These are phyloP conservation scores for Saxophila tyrrhenica DNA, from an alignment of 495 filamentous ascomycete species.

Conservation along the genomic window DNA sequence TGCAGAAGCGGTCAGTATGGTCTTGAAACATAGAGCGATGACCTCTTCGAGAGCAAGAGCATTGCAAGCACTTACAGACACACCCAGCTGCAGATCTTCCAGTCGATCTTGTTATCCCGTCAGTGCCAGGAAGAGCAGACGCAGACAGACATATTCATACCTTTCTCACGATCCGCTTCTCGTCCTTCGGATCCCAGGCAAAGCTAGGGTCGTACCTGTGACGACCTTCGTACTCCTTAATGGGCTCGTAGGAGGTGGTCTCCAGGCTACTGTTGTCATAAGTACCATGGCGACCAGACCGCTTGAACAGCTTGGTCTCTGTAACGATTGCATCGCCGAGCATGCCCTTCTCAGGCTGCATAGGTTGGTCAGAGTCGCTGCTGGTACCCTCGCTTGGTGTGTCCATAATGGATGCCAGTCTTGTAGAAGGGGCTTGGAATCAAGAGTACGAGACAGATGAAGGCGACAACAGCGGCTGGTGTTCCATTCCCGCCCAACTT, in stretches of 20 bases:
- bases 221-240: constrained; percentile 52
- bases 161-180: constrained; percentile 55
- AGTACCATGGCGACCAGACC: constrained; percentile 7
- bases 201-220: constrained; percentile 68
- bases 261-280: constrained; percentile 19
- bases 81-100: constrained; percentile 50
- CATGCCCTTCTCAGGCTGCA: neutral
- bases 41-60: too few species aligned
- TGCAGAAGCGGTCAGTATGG: too few species aligned
- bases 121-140: too few species aligned
- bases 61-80: too few species aligned
- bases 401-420: neutral
- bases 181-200: constrained; percentile 59
- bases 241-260: constrained; percentile 44
- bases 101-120: constrained; percentile 45
- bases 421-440: neutral
- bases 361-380: neutral
- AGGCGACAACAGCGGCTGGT: neutral
- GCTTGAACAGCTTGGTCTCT: neutral
- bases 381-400: neutral
- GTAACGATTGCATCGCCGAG: neutral
- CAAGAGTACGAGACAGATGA: neutral
- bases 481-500: neutral
- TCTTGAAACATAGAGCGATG: too few species aligned
- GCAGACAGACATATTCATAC: too few species aligned